A percentile compares a stretch with the other conserved stretches of the same genome.
Evolutionary conservation across 495 filamentous ascomycete species (phyloP).

Genomic region (Aspergillus sparsus): DNA sequence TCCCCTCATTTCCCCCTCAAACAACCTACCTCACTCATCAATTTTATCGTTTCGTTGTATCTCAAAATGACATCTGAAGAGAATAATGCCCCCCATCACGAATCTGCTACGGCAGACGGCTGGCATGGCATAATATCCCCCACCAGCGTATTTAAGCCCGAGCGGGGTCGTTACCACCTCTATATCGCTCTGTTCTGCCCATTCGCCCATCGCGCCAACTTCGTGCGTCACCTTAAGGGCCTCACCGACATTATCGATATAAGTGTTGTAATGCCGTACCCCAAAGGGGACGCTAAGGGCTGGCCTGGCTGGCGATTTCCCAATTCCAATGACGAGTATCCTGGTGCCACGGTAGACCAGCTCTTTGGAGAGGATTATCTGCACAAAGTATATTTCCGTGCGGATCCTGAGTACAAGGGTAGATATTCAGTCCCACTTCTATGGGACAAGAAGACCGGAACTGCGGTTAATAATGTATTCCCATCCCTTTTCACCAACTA

Average conservation of each 20-base stretch:
- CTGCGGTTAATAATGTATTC: constrained; percentile 50
- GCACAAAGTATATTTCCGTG: constrained; percentile 55
- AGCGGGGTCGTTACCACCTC: constrained; percentile 74
- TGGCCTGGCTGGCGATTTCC: constrained; percentile 56
- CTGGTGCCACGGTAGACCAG: constrained; percentile 52
- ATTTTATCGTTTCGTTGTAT: no score
- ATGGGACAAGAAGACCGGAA: constrained; percentile 54
- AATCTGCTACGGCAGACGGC: constrained; percentile 35
- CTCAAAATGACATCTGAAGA: no score
- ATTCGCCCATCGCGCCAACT: constrained; percentile 63
- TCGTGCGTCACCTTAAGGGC: constrained; percentile 71
- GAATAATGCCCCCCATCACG: no score
- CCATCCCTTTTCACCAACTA: no score
- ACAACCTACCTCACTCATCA: no score
- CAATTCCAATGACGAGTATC: constrained; percentile 47
- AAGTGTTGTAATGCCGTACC: constrained; percentile 72
- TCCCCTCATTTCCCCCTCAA: no score
- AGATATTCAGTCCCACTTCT: constrained; percentile 57
- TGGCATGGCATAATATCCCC: constrained; percentile 47
- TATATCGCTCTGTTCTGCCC: constrained; percentile 66
- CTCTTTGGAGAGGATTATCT: constrained; percentile 52
- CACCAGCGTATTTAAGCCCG: constrained; percentile 60
- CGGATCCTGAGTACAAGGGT: constrained; percentile 53
- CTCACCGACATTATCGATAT: constrained; percentile 69
- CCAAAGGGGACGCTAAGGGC: constrained; percentile 54